Percentiles rank a stretch among this genome's conserved stretches.
phyloP scores from a whole-genome alignment of 1,139 yeast genomes.

The Kodamaea plutei region DNA sequence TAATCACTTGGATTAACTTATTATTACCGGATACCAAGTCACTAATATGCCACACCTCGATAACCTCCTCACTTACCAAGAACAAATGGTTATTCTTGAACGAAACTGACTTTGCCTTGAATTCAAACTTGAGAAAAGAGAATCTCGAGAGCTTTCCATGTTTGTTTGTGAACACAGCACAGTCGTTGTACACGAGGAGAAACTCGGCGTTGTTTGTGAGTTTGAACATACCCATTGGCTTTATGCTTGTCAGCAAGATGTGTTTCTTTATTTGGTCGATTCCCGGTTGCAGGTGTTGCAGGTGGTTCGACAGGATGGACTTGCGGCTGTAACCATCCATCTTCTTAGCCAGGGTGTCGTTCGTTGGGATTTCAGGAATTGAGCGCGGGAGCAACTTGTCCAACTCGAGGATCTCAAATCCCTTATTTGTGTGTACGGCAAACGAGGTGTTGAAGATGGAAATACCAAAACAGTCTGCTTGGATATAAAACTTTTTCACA shows the following conservation, averaged over 20 bases:
- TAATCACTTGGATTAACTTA: constrained; percentile 64
- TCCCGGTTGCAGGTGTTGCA: constrained; percentile 11
- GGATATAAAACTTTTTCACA: constrained; percentile 45
- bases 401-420: constrained; percentile 63
- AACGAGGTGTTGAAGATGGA: constrained; percentile 58
- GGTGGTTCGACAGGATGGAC: constrained; percentile 7
- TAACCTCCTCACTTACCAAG: constrained; percentile 60
- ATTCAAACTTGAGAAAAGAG: constrained; percentile 57
- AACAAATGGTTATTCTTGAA: constrained; percentile 58
- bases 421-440: constrained; percentile 64
- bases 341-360: constrained; percentile 19
- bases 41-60: constrained; percentile 66
- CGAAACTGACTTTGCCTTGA: constrained; percentile 55
- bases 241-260: constrained; percentile 32
- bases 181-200: constrained; percentile 66
- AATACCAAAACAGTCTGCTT: constrained; percentile 53
- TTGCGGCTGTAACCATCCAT: constrained; percentile 33
- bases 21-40: constrained; percentile 47
- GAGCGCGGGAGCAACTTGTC: constrained; percentile 56
- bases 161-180: constrained; percentile 67
- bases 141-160: constrained; percentile 59
- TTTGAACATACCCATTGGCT: constrained; percentile 64
- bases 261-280: constrained; percentile 32
- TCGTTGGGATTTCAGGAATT: constrained; percentile 43
- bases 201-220: constrained; percentile 48